Percentiles rank a stretch among this genome's conserved stretches.
phyloP scores from a whole-genome alignment of 441 rosid genomes.

The Populus hybrid region DNA sequence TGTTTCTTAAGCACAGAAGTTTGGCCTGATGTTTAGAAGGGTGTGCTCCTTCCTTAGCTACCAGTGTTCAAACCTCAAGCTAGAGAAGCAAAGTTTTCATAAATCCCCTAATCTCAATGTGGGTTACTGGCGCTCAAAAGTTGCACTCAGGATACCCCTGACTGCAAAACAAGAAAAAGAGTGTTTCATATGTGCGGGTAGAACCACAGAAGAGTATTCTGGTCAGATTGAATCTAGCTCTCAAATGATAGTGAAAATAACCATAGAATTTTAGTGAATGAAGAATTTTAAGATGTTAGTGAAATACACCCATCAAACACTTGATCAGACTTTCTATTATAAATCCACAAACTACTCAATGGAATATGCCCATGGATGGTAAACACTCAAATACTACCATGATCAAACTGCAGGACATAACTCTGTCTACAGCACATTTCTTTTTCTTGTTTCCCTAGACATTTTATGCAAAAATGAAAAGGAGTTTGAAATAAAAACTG shows the following conservation, averaged over 20 bases:
- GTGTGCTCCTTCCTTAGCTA: neutral
- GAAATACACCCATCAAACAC: neutral
- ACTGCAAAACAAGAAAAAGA: neutral
- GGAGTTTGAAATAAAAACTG: neutral
- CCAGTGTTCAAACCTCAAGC: neutral
- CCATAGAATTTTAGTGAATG: neutral
- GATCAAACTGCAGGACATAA: neutral
- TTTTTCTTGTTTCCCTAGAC: neutral
- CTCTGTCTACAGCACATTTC: neutral
- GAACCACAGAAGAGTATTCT: neutral
- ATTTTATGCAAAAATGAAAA: constrained; percentile 8
- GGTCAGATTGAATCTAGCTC: neutral
- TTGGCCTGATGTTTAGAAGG: neutral
- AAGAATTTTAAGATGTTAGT: neutral
- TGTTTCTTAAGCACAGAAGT: neutral
- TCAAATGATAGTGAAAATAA: neutral
- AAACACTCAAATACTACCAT: neutral
- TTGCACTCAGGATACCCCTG: neutral
- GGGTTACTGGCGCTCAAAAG: neutral
- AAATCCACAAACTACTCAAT: neutral
- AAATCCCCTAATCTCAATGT: neutral
- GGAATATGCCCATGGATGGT: neutral
- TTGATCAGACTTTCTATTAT: neutral
- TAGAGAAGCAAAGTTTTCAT: neutral
- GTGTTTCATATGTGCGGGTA: neutral